Conservation (phyloP, 2,329 filamentous ascomycete genomes). For the Aspergillus candidus region DNA sequence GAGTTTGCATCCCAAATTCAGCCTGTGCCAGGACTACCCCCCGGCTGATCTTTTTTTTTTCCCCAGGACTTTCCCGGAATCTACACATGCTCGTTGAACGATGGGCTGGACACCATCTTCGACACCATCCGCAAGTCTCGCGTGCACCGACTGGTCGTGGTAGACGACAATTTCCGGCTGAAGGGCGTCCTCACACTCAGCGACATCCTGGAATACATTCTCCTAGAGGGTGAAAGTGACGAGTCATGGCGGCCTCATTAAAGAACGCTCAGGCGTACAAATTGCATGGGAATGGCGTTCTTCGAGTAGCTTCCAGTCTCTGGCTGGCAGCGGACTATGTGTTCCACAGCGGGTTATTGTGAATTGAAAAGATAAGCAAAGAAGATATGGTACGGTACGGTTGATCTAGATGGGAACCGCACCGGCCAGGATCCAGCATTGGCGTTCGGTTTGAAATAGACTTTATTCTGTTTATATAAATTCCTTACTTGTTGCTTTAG, state of each 20-base stretch:
- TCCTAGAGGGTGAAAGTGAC: conserved; percentile 70
- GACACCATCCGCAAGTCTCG: conserved; percentile 93
- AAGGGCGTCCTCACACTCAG: conserved; percentile 88
- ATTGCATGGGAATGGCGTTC: conserved; percentile 33
- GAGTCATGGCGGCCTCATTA: conserved; percentile 30
- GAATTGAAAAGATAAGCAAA: conserved; percentile 20
- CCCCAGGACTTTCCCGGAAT: conserved; percentile 82
- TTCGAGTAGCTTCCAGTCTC: conserved; percentile 7
- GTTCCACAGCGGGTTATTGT: conserved; percentile 2
- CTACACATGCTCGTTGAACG: conserved; percentile 88
- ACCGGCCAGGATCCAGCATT: conserved; percentile 12
- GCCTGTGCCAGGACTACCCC: conserved; percentile 39
- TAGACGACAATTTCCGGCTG: conserved; percentile 81
- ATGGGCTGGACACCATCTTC: conserved; percentile 91
- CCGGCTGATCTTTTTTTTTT: conserved; percentile 39
- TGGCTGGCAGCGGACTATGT: conserved; percentile 2
- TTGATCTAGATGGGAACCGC: conserved; percentile 1
- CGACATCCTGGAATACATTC: conserved; percentile 91
- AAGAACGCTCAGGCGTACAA: conserved; percentile 19
- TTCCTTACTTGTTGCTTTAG: conserved; percentile 4
- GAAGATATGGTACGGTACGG: conserved; percentile 23
- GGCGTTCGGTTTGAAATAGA: conserved; percentile 26
- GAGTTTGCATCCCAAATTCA: conserved; percentile 24
- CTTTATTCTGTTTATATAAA: conserved; percentile 14
- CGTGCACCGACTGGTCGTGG: conserved; percentile 86